Conservation (phyloP, 208 protist species). For the Histomonas meleagridis region DNA sequence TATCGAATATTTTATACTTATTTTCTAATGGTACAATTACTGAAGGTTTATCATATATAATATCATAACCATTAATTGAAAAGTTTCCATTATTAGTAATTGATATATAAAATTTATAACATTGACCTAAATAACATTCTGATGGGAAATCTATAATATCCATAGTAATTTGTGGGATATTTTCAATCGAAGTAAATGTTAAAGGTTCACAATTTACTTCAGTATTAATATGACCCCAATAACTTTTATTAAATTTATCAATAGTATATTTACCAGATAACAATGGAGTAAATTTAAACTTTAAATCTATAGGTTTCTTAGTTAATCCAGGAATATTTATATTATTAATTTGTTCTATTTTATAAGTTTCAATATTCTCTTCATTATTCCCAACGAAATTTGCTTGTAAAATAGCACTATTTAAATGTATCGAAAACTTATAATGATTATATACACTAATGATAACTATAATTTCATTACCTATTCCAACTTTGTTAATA, state of each 20-base stretch:
- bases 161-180: neutral
- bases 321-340: neutral
- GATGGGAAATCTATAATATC: neutral
- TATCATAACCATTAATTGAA: neutral
- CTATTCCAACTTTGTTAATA: neutral
- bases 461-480: neutral
- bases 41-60: neutral
- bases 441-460: slow-evolving; percentile 21
- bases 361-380: neutral
- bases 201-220: neutral
- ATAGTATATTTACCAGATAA: neutral
- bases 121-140: neutral
- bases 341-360: neutral
- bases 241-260: neutral
- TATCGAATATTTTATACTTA: neutral
- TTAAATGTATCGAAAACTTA: neutral
- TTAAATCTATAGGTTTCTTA: neutral
- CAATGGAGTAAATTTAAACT: neutral
- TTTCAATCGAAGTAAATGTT: neutral
- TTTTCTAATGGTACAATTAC: neutral
- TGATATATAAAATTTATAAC: neutral
- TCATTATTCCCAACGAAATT: neutral
- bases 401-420: neutral
- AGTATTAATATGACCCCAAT: slow-evolving; percentile 7
- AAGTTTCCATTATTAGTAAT: neutral